A percentile compares a stretch with the other conserved stretches of the same genome.
Evolutionary conservation across 169 alveolate species (phyloP).

Genomic region (Pseudocohnilembus persalinus): DNA sequence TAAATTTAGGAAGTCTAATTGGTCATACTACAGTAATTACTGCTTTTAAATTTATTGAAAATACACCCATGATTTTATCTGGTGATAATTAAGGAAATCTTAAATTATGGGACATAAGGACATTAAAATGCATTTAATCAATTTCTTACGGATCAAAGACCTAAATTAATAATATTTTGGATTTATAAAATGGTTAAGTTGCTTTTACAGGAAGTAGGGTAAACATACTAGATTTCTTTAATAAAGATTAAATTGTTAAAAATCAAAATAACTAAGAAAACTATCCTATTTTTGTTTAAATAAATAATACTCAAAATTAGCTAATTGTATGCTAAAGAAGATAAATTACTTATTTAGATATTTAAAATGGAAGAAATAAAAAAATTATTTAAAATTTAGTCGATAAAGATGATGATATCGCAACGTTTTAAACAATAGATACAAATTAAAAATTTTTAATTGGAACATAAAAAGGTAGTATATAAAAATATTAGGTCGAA

Average conservation of each 20-base stretch:
- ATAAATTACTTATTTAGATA: slow-evolving; percentile 25
- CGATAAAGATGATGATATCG: slow-evolving; percentile 33
- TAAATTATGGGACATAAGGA: slow-evolving; percentile 46
- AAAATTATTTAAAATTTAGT: slow-evolving; percentile 17
- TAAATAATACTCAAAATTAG: slow-evolving; percentile 22
- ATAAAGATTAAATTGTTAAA: slow-evolving; percentile 26
- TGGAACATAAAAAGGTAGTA: slow-evolving; percentile 31
- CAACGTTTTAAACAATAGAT: slow-evolving; percentile 23
- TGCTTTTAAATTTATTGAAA: slow-evolving; percentile 27
- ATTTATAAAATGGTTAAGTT: slow-evolving; percentile 12
- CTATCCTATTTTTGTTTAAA: slow-evolving; percentile 24
- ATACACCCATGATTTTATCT: slow-evolving; percentile 36
- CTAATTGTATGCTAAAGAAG: slow-evolving; percentile 33
- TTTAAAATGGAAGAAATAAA: slow-evolving; percentile 37
- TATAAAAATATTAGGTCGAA: neutral
- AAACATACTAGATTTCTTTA: slow-evolving; percentile 28
- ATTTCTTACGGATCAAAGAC: slow-evolving; percentile 21
- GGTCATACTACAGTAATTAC: slow-evolving; percentile 37
- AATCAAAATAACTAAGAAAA: neutral
- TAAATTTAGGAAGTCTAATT: slow-evolving; percentile 8
- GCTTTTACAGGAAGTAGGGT: slow-evolving; percentile 37
- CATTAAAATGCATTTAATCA: slow-evolving; percentile 20
- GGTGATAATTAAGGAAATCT: slow-evolving; percentile 41
- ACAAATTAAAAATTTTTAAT: slow-evolving; percentile 19
- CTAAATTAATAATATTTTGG: slow-evolving; percentile 20